These are phyloP conservation scores for Bruguiera gymnorhiza DNA, from an alignment of 345 rosid species.

Conservation along the genomic window DNA sequence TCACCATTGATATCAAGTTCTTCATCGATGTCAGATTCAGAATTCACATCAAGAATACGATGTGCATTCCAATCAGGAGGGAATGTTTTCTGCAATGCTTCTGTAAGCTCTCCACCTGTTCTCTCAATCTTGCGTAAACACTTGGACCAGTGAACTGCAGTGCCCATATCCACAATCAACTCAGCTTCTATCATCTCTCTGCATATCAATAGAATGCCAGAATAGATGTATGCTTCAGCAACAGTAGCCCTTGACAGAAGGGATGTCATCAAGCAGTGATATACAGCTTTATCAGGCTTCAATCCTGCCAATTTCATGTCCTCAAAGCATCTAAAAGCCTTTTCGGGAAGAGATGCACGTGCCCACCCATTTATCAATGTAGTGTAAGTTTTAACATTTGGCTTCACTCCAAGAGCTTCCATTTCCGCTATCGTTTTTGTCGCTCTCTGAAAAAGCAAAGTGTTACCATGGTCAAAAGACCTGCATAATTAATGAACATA, in stretches of 20 bases:
- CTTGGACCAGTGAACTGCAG: slow-evolving; percentile 91
- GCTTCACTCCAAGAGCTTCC: slow-evolving; percentile 60
- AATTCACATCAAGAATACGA: slow-evolving; percentile 29
- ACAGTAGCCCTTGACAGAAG: slow-evolving; percentile 76
- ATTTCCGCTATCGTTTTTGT: slow-evolving; percentile 60
- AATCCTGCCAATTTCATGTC: slow-evolving; percentile 74
- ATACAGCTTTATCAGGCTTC: slow-evolving; percentile 84
- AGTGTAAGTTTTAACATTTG: slow-evolving; percentile 88
- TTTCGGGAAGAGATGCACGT: slow-evolving; percentile 86
- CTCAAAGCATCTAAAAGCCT: slow-evolving; percentile 75
- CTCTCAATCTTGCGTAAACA: slow-evolving; percentile 79
- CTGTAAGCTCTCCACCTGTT: slow-evolving; percentile 86
- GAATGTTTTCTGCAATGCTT: slow-evolving; percentile 86
- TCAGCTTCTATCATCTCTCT: slow-evolving; percentile 74
- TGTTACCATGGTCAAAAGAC: not conserved
- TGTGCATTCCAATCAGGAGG: slow-evolving; percentile 82
- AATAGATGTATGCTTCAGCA: slow-evolving; percentile 67
- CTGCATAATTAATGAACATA: not conserved
- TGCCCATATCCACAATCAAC: slow-evolving; percentile 84
- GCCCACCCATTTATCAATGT: slow-evolving; percentile 95
- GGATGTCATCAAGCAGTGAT: slow-evolving; percentile 86
- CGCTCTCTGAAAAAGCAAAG: slow-evolving; percentile 57
- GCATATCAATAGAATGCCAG: slow-evolving; percentile 55
- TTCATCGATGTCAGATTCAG: slow-evolving; percentile 37
- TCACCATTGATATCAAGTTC: slow-evolving; percentile 22